Conservation (phyloP, 768 basidiomycete species). For the Sutorius australiensis region DNA sequence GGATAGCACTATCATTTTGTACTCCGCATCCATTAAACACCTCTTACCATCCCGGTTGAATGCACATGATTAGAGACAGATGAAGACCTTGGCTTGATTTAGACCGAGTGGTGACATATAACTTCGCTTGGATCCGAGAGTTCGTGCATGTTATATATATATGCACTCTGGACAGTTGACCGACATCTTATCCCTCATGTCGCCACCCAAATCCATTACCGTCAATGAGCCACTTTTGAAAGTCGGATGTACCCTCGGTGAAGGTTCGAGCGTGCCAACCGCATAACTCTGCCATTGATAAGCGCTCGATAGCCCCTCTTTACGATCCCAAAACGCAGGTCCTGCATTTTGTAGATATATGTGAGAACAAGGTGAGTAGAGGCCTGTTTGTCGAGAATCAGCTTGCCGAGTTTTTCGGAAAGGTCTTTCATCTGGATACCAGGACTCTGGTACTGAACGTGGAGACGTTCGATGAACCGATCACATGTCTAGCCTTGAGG, state of each 20-base stretch:
- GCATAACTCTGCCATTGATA: neutral
- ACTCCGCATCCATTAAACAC: constrained; percentile 18
- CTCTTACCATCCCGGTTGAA: neutral
- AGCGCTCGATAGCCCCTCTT: constrained; percentile 46
- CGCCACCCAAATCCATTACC: constrained; percentile 15
- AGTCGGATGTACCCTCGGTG: constrained; percentile 55
- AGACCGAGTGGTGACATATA: constrained; percentile 2
- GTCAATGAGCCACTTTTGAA: constrained; percentile 43
- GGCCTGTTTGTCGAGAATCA: neutral
- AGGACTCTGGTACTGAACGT: constrained; percentile 36
- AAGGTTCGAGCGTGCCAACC: constrained; percentile 41
- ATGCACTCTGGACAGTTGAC: neutral
- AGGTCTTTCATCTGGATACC: constrained; percentile 38
- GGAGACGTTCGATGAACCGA: constrained; percentile 51
- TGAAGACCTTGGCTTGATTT: neutral
- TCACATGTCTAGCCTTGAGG: constrained; percentile 58
- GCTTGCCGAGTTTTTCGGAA: neutral
- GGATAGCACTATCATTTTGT: constrained; percentile 16
- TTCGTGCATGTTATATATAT: constrained; percentile 14
- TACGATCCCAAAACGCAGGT: constrained; percentile 52
- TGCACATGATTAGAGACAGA: neutral
- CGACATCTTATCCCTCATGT: constrained; percentile 6
- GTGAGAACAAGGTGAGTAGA: constrained; percentile 15
- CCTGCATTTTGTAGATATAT: constrained; percentile 69
- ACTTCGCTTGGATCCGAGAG: constrained; percentile 6